These are phyloP conservation scores for Arthrinium puccinioides DNA, from an alignment of 2,329 filamentous ascomycete genomes.

Conservation along the genomic window DNA sequence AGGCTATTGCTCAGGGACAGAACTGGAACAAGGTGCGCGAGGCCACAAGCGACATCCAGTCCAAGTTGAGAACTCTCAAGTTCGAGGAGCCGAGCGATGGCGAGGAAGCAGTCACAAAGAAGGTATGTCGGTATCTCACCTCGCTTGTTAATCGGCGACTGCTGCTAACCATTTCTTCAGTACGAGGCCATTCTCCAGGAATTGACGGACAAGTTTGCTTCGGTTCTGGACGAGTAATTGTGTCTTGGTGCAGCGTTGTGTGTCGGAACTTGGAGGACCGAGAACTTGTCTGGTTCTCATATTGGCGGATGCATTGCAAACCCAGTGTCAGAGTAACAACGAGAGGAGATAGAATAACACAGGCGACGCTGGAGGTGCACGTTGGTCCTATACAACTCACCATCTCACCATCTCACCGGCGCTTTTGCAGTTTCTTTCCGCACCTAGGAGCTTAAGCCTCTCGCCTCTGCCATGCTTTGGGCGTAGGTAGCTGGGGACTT, in stretches of 20 bases:
- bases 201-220: conserved; percentile 96
- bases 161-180: conserved; percentile 32
- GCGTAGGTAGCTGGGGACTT: no score
- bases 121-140: conserved; percentile 46
- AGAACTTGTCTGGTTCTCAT: no score
- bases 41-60: conserved; percentile 79
- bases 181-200: conserved; percentile 87
- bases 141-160: conserved; percentile 1
- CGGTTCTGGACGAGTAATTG: conserved; percentile 93
- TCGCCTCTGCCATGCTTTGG: no score
- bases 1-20: conserved; percentile 85
- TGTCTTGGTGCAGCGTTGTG: no score
- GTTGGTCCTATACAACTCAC: no score
- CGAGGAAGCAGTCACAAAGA: conserved; percentile 73
- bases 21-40: conserved; percentile 91
- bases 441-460: no score
- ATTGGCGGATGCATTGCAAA: no score
- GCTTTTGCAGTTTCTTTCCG: no score
- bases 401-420: no score
- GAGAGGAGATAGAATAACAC: no score
- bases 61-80: conserved; percentile 83
- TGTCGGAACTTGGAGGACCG: neutral
- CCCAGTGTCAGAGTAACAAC: no score
- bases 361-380: no score
- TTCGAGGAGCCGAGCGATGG: conserved; percentile 89